These are phyloP conservation scores for Phytophthora chlamydospora DNA, from an alignment of 352 stramenopile species.

Conservation along the genomic window DNA sequence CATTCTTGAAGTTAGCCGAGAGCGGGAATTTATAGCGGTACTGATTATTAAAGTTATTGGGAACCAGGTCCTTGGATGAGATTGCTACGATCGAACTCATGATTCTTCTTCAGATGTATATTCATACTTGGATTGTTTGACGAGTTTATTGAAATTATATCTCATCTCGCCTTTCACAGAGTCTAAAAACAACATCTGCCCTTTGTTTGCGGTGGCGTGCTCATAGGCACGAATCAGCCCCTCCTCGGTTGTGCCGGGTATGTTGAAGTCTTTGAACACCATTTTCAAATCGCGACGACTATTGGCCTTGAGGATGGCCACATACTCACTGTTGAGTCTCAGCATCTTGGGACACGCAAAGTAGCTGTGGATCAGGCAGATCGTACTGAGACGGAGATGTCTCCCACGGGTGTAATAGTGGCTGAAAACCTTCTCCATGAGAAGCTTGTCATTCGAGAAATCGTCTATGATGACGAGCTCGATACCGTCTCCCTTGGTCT, in stretches of 20 bases:
- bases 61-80: background rate
- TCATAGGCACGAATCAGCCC: background rate
- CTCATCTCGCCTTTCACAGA: constrained; percentile 1
- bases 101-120: constrained; percentile 3
- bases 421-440: constrained; percentile 6
- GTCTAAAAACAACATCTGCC: background rate
- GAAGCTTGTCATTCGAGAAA: background rate
- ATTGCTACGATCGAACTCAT: constrained; percentile 1
- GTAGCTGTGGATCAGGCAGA: constrained; percentile 1
- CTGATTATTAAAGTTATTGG: background rate
- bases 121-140: background rate
- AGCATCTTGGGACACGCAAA: constrained; percentile 4
- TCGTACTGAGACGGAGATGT: background rate
- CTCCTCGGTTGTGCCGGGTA: background rate
- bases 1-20: background rate
- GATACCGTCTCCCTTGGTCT: background rate
- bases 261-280: constrained; percentile 1
- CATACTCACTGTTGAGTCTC: background rate
- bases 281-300: background rate
- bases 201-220: background rate
- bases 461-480: constrained; percentile 27
- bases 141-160: background rate
- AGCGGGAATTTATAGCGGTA: background rate
- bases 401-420: background rate
- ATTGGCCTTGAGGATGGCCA: background rate